Evolutionary conservation across 768 basidiomycete genomes (phyloP), one percentile per base, ranked within the genome.

Genomic region (Kwoniella sp.): DNA sequence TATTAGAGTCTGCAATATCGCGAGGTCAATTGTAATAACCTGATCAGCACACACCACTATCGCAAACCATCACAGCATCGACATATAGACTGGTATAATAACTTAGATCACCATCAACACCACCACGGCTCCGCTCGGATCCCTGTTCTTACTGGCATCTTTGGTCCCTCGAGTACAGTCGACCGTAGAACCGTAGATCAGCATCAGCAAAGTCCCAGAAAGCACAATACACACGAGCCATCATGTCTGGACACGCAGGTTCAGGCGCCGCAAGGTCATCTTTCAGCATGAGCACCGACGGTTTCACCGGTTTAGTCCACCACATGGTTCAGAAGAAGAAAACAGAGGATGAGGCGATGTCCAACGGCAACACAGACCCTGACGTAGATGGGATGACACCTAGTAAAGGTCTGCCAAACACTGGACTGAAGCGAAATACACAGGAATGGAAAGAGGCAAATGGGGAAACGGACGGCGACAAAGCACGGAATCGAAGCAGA

Each of bases 361-460:
- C 33, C 33, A 33, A 13, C 33, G 13, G 40, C 17, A 29, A 59
- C 27, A 21, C 10, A 19, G 30, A 56, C 44, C 1, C 22, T 26
- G 56, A 62, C 19, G 26, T 64, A 0, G 63, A 55, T 9, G 58
- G 22, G 21, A 54, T 52, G 8, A 46, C 21, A 15, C 67, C 71
- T 2, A 68, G 66, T 29, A 76, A 71, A 65, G 60, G 58, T 10
- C 30, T 76, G 21, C 74, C 74, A 7, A 19, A 36, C 44, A 76
- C 74, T 0, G 74, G 69, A 5, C 48, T 76, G 17, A 71, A 77
- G 56, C 47, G 67, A 29, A 74, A 77, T 59, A 71, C 72, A 7
- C 30, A 68, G 29, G 71, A 75, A 58, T 71, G 67, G 62, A 66
- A 71, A 51, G 66, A 75, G 21, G 61, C 55, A 25, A 62, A 72